Base-by-base conservation (phyloP, 2,329 filamentous ascomycete genomes). In the Colletotrichum plurivorum region DNA sequence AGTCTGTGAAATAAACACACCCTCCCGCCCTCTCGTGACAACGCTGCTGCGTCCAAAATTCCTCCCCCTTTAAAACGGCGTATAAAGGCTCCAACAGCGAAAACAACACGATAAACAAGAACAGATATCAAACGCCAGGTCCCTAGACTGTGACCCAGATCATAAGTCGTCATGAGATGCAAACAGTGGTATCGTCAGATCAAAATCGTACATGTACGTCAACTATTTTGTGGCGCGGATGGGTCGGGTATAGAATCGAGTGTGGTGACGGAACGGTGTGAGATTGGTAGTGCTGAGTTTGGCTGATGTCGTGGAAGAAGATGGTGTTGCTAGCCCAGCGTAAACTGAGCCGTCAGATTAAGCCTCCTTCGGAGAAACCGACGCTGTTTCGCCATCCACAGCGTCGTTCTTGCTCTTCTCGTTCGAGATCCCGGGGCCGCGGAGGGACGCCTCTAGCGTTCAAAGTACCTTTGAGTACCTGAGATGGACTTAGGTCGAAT, bases 361-460 rank as follows among this genome's bases (percentile, higher is more conserved):
- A 88, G 20, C 85, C 85, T 41, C 87, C 85, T 51, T 90, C 88
- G 62, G 76, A 75, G 13, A 89, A 84, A 36, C 86, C 85, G 36
- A 89, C 84, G 71, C 85, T 88, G 25, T 85, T 84, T 41, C 87
- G 84, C 88, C 88, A 90, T 69, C 83, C 82, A 73, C 87, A 90
- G 64, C 83, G 81, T 63, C 85, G 82, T 18, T 84, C 81, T 69
- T 78, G 77, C 36, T 77, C 76, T 55, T 79, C 76, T 41, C 76
- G 73, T 43, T 84, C 80, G 68, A 72, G 71, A 48, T 80, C 70
- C 76, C 78, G 72, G 58, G 79, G 75, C 61, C 77, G 73, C 5
- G 78, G 75, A 16, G 75, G 74, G 22, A 75, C 71, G 25, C 76
- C 76, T 54, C 75, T 76, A 51, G 78, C 74, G 63, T 76, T 78